These are phyloP conservation scores for Protomyces gravidus DNA, from an alignment of 1,139 yeast genomes.

Conservation along the genomic window DNA sequence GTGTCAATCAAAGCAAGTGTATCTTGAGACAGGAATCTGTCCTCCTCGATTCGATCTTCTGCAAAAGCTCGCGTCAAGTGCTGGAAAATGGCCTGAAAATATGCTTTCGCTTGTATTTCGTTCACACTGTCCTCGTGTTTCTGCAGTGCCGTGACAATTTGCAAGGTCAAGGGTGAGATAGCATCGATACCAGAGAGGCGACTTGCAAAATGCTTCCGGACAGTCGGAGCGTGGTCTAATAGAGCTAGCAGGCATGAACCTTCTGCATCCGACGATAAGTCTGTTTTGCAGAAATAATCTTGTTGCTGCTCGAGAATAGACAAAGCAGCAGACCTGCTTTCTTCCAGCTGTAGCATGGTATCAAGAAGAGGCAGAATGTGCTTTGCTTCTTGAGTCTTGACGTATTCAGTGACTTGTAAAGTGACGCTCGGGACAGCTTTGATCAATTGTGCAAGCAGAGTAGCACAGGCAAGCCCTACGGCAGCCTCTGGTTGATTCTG, in stretches of 20 bases:
- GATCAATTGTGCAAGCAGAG: not conserved
- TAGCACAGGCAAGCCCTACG: no score
- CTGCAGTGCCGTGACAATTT: not conserved
- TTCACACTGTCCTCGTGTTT: not conserved
- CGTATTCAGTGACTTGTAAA: not conserved
- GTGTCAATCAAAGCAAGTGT: not conserved
- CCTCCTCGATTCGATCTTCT: slow-evolving; percentile 19
- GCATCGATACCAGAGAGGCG: not conserved
- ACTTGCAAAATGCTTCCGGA: not conserved
- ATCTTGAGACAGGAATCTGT: not conserved
- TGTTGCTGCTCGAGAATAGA: not conserved
- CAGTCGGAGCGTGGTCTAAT: not conserved
- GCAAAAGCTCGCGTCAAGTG: slow-evolving; percentile 24
- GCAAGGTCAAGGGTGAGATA: not conserved
- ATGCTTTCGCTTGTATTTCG: not conserved
- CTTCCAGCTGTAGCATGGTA: not conserved
- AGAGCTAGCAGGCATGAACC: not conserved
- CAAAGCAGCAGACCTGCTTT: not conserved
- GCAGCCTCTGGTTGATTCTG: no score
- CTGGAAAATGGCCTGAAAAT: not conserved
- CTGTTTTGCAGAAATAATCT: not conserved
- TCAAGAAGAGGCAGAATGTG: not conserved
- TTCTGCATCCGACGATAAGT: not conserved
- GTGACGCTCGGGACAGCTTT: not conserved
- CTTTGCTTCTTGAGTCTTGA: not conserved